Base-by-base conservation (phyloP, 108 stramenopile genomes). In the Fragilariopsis cylindrus region DNA sequence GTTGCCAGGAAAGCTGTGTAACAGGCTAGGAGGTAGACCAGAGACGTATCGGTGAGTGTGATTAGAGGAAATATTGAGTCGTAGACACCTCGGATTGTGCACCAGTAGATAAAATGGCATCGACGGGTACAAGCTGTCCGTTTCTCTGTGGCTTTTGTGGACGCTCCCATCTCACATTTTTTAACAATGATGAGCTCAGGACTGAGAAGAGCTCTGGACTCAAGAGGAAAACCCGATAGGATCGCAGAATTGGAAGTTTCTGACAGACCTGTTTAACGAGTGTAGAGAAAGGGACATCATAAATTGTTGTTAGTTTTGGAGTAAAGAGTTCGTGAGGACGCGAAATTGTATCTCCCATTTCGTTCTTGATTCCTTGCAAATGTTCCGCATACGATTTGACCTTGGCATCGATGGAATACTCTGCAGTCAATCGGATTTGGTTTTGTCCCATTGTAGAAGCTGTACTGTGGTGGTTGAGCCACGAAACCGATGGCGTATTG, bases 41-140 rank as follows among this genome's bases (percentile, higher is more conserved):
- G 7, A 52, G 39, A 18, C 49, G 18, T 50, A 7, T 53, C 9
- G n/a, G 69, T 12, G 50, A 53, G 9, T 12, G 50, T 13, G 50
- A n/a, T 16, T 18, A 53, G 11, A 60, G 19, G 48, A 11, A 53
- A 16, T 7, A 18, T 15, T n/a, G 19, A 13, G 50, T 69, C 50
- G 16, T 18, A 7, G 9, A 50, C 11, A 39, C 30, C 19, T 19
- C 18, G 11, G 19, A 7, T 7, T 7, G 18, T 12, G 15, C 48
- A 53, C 16, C 50, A 69, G 18, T 12, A 21, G 69, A 69, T 18
- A 45, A 21, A 69, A 30, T 69, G 69, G 50, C 50, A 50, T 69
- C 69, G 48, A 7, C 48, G 48, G 69, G 69, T 18, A 69, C 50
- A 15, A 69, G 53, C 6, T 19, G 48, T 53, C 69, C 69, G 16